Evolutionary conservation across 371 early-diverging fungal genomes (phyloP).

Genomic region (Dichotomocladium elegans): DNA sequence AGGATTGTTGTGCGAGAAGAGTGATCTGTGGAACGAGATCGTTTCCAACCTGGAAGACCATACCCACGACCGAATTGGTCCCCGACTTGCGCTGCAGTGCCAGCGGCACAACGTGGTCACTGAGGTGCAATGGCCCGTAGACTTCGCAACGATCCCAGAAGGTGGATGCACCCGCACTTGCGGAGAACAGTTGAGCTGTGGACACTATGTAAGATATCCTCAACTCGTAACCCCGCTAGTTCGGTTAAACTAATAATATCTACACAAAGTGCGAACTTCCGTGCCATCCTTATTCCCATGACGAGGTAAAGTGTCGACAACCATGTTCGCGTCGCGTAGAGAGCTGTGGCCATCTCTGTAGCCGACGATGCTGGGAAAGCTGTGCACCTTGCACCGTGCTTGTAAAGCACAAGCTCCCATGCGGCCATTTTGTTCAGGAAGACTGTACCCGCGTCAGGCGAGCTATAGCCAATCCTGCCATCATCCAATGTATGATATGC

Average conservation of each 20-base stretch:
- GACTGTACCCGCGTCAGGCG: slow-evolving; percentile 20
- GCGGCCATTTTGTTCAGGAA: slow-evolving; percentile 29
- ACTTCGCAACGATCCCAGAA: slow-evolving; percentile 42
- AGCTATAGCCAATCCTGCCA: slow-evolving; percentile 5
- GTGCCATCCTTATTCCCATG: slow-evolving; percentile 52
- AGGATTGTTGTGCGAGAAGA: slow-evolving; percentile 43
- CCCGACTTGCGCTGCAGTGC: slow-evolving; percentile 41
- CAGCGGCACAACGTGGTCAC: slow-evolving; percentile 33
- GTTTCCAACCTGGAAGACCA: slow-evolving; percentile 34
- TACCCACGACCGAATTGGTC: slow-evolving; percentile 28
- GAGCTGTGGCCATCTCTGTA: slow-evolving; percentile 36
- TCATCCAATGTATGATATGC: slow-evolving; percentile 5
- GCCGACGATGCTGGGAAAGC: slow-evolving; percentile 36
- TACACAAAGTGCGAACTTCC: slow-evolving; percentile 24
- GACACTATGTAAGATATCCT: slow-evolving; percentile 35
- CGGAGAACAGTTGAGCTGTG: slow-evolving; percentile 35
- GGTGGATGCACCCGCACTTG: slow-evolving; percentile 53
- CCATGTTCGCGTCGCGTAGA: slow-evolving; percentile 27
- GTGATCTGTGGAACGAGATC: slow-evolving; percentile 59
- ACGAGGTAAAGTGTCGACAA: slow-evolving; percentile 32
- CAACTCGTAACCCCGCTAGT: background rate
- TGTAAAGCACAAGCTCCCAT: slow-evolving; percentile 19
- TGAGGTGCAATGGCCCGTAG: slow-evolving; percentile 45
- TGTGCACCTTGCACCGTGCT: slow-evolving; percentile 37
- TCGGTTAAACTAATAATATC: background rate